Conservation (phyloP, 148 eudicot genomes). For the Vaccinium darrowii region DNA sequence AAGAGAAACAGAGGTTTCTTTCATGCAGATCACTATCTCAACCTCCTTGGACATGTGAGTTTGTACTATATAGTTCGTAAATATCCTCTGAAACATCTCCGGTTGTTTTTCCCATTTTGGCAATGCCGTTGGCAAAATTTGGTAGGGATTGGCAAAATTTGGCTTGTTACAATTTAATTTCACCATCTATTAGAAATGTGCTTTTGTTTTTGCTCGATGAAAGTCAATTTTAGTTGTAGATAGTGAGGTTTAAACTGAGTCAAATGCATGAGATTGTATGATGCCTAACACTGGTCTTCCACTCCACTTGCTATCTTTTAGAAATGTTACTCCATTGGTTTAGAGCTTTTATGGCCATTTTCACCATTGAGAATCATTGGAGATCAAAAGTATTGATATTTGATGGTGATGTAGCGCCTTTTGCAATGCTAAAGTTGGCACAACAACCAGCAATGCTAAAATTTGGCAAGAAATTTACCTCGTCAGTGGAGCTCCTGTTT, state of each 20-base stretch:
- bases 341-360: background rate
- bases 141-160: background rate
- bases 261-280: too few species aligned
- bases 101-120: background rate
- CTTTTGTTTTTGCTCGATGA: too few species aligned
- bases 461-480: background rate
- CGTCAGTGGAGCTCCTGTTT: background rate
- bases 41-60: constrained; percentile 40
- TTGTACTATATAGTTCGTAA: background rate
- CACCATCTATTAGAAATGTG: background rate
- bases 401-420: background rate
- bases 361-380: background rate
- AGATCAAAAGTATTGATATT: background rate
- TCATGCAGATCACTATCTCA: constrained; percentile 28
- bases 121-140: background rate
- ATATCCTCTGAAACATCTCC: background rate
- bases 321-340: background rate
- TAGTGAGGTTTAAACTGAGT: too few species aligned
- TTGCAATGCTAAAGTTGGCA: background rate
- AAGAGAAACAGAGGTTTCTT: constrained; percentile 25
- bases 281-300: too few species aligned
- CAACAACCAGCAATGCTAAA: background rate
- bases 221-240: too few species aligned
- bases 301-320: too few species aligned
- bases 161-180: too few species aligned